phyloP scores from a whole-genome alignment of 305 asterid species.

The Fraxinus baroniana region DNA sequence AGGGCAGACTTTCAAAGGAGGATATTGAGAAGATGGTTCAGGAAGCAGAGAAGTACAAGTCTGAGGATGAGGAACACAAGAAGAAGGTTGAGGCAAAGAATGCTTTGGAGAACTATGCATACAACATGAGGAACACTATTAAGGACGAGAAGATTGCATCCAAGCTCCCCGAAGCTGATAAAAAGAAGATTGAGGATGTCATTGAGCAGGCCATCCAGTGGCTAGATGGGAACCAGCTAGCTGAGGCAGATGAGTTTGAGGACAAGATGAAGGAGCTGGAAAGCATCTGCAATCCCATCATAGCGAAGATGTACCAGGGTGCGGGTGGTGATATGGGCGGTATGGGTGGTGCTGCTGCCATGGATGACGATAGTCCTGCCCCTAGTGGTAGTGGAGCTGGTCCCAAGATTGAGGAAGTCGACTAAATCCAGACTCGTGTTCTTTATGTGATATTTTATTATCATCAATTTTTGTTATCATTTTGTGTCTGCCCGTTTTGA shows the following conservation, averaged over 20 bases:
- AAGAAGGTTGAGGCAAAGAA: constrained; percentile 81
- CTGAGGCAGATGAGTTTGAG: background rate
- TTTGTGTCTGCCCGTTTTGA: too few relatives aligned
- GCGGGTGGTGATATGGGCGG: constrained; percentile 40
- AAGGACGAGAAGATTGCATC: constrained; percentile 32
- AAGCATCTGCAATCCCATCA: background rate
- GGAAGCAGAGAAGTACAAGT: constrained; percentile 79
- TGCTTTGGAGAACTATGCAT: constrained; percentile 68
- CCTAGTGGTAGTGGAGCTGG: background rate
- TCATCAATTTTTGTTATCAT: too few relatives aligned
- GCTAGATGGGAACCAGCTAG: background rate
- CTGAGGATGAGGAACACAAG: constrained; percentile 83
- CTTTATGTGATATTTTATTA: background rate
- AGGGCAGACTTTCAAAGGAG: constrained; percentile 74
- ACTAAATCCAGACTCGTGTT: background rate
- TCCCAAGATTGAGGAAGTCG: background rate
- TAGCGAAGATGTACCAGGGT: background rate
- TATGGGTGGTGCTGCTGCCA: background rate
- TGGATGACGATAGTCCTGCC: background rate
- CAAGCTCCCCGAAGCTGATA: background rate
- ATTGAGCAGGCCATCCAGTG: constrained; percentile 9
- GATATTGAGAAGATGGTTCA: constrained; percentile 84
- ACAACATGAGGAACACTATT: constrained; percentile 88
- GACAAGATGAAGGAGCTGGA: constrained; percentile 56
- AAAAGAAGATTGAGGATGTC: background rate